Conservation (phyloP, 176 grass and related monocot genomes). For the Miscanthus lutarioriparius region DNA sequence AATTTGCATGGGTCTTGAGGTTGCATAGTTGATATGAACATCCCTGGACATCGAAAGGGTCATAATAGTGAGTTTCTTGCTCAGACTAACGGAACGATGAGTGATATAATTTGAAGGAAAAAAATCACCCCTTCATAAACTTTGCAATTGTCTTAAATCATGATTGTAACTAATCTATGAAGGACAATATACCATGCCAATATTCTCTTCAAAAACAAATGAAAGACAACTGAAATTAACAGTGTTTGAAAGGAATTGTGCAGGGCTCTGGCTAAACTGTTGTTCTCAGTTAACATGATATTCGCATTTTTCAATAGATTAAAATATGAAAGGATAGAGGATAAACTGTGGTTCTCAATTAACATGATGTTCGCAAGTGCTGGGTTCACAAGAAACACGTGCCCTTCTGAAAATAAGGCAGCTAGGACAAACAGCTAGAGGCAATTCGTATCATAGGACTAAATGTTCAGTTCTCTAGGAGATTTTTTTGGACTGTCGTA, state of each 20-base stretch:
- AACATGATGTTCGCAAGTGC: neutral
- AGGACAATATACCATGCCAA: neutral
- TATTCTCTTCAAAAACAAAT: neutral
- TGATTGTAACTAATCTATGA: neutral
- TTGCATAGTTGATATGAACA: conserved; percentile 28
- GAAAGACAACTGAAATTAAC: neutral
- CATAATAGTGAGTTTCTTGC: conserved; percentile 9
- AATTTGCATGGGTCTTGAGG: conserved; percentile 13
- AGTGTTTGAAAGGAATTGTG: neutral
- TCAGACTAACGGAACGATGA: neutral
- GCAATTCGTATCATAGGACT: neutral
- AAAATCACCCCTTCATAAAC: neutral
- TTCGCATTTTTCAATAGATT: neutral
- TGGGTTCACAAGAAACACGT: conserved; percentile 1
- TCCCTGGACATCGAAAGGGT: conserved; percentile 41
- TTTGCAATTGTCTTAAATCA: neutral
- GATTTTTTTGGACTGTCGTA: neutral
- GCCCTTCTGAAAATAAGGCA: neutral
- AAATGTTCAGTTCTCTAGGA: conserved; percentile 1
- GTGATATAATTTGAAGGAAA: neutral
- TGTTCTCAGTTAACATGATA: neutral
- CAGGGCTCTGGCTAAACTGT: neutral
- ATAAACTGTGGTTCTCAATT: conserved; percentile 20
- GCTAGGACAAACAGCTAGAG: neutral
- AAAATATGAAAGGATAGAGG: neutral